Base-by-base conservation (phyloP, 257 asterid species). In the Fraxinus pennsylvanica region DNA sequence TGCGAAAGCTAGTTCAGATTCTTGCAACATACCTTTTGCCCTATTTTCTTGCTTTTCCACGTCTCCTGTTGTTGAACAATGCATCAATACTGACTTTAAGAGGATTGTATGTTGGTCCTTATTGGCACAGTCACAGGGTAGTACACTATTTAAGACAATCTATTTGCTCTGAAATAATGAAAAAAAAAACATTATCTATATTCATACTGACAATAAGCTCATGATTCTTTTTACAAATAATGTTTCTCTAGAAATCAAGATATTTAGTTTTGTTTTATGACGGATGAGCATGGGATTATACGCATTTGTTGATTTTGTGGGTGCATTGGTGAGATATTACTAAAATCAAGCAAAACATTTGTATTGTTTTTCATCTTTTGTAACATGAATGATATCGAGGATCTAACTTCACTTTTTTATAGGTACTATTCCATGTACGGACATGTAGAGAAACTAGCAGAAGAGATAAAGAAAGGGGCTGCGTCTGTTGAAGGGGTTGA, bases 401-500 rank as follows among this genome's bases (percentile, higher is more conserved):
- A 45, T 27, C 69, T 22, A 27, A 25, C 47, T 47, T 72, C 71
- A 15, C 79, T 21, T 17, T 21, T 36, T 32, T 63, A 63, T 68
- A 92, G 97, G 85, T 92, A 89, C 82, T 92, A 92, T 81, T 92
- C 96, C 41, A 90, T 83, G 91, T 90, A 90, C 75, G 97, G 96
- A 41, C 97, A 92, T 84, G 96, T 92, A 76, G 97, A 84, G 88
- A 92, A 85, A 84, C 91, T 92, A 72, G 97, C 97, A 6, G 89
- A 90, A 80, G 94, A 87, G 87, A 89, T 92, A 79, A 81, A 88
- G 87, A 88, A 89, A 77, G 97, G 97, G 77, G 94, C 94, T 47
- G 82, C 91, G 57, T 85, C 92, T 52, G 88, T 92, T 67, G 96
- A 89, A 89, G 96, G 94, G 67, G 93, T 92, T 71, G 97, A 92